Evolutionary conservation across 2,329 filamentous ascomycete species (phyloP), one percentile per base, ranked within the genome.

Genomic region (Tolypocladium guangdongense): DNA sequence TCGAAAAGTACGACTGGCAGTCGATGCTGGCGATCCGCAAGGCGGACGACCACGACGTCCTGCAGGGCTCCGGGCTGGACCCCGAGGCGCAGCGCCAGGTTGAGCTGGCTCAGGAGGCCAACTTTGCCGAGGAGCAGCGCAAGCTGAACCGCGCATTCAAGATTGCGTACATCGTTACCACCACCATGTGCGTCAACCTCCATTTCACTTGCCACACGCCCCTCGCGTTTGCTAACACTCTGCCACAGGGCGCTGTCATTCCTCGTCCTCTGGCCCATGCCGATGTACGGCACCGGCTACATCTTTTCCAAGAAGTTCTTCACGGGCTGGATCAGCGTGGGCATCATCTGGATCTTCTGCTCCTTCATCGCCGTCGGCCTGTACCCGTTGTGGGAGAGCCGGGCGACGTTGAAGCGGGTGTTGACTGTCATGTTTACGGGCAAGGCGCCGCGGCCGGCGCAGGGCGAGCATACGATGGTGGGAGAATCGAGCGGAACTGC

Each of bases 181-280:
- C 65, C 7, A 58, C 62, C 32, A 67, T 71, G 64, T 65, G 55
- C 47, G 61, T 57, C 27, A 5, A 16, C 1, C 2, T n/a, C n/a
- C 22, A 11, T n/a, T 2, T 16, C 35, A 39, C 12, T 22, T 11
- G 3, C 10, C 16, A 10, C 24, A 1, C 24, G 4, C 24, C 14
- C 24, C 14, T 45, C 41, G 22, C 41, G n/a, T 32, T 18, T 32
- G 27, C 43, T 46, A 32, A 46, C 20, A 12, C 20, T 32, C 11
- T 20, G 16, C 43, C 20, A 43, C 49, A 65, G 58, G 72, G 87
- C 88, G 0, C 56, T 95, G 0, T 77, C 82, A 0, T 74, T 95
- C 53, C 73, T 96, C 0, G 76, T 96, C 2, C 78, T 96, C 18
- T 96, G 90, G 90, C 90, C 91, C 0, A 92, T 96, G 79, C 90